Base-by-base conservation (phyloP, 768 basidiomycete species). In the Serpula lacrymans region DNA sequence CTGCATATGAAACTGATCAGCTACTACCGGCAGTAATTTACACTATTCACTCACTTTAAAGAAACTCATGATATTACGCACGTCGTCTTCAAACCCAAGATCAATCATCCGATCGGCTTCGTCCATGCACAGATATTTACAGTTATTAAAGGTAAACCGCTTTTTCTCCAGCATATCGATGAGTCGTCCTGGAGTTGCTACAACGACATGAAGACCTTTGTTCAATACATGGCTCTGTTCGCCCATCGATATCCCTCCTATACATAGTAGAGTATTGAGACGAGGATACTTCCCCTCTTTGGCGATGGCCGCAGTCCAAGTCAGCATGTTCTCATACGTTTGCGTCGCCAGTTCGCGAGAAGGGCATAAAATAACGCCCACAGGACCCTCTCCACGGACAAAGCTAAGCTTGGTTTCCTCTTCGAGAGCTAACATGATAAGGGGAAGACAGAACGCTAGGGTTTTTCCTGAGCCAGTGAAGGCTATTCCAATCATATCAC, bases 61-160 rank as follows among this genome's bases (percentile, higher is more conserved):
- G 64, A 91, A 98, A 57, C 90, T 95, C 92, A 99, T 97, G 55
- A 99, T 96, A 54, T 93, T 96, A 42, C 96, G 76, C 22, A 99
- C 94, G 52, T 99, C 96, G 46, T 99, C 96, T 63, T 99, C 96
- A 55, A 99, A 99, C 0, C 96, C 96, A 59, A 97, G 72, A 58
- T 99, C 96, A 45, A 99, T 93, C 96, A 99, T 99, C 43, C 96
- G 73, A 65, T 99, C 96, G 1, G 96, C 96, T 65, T 99, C 96
- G 64, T 99, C 96, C 91, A 99, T 93, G 59, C 94, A 97, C 9
- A 99, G 68, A 59, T 81, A 96, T 70, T 91, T 93, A 84, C 94
- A 97, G 48, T 84, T 85, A 46, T 88, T 86, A 59, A 98, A 86
- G 5, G 85, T 90, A 53, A 99, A 88, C 48, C 82, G 77, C 62